These are phyloP conservation scores for Penicillium griseofulvum DNA, from an alignment of 2,329 filamentous ascomycete species.

Conservation along the genomic window DNA sequence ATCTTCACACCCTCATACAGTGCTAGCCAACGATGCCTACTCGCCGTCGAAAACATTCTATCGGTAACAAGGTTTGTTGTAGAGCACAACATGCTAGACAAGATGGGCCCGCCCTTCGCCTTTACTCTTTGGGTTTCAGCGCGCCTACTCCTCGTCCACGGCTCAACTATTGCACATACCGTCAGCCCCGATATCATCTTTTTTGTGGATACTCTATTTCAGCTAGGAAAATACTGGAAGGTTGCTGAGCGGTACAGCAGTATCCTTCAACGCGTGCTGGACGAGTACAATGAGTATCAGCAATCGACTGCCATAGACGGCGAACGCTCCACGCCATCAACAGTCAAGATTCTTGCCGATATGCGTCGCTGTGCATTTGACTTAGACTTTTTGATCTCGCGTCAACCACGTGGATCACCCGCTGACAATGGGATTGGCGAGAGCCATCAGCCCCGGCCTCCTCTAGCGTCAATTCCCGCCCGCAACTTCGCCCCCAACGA, in stretches of 20 bases:
- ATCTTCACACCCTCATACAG: constrained; percentile 88
- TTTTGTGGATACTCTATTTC: constrained; percentile 76
- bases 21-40: constrained; percentile 77
- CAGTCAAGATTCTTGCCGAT: constrained; percentile 81
- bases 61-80: constrained; percentile 76
- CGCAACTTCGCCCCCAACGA: constrained; percentile 73
- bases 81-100: constrained; percentile 69
- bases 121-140: constrained; percentile 92
- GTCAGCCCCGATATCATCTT: constrained; percentile 75
- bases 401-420: constrained; percentile 60
- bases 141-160: constrained; percentile 81
- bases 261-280: constrained; percentile 76
- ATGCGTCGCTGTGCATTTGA: constrained; percentile 91
- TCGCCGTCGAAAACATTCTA: constrained; percentile 78
- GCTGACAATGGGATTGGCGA: constrained; percentile 32
- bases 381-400: constrained; percentile 82
- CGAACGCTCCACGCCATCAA: constrained; percentile 73
- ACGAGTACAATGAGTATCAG: constrained; percentile 80
- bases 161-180: constrained; percentile 82
- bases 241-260: constrained; percentile 79
- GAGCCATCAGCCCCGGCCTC: constrained; percentile 4
- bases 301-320: constrained; percentile 58
- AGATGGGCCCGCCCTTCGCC: constrained; percentile 84
- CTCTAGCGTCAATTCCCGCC: constrained; percentile 47
- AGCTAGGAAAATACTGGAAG: constrained; percentile 81